Evolutionary conservation across 345 rosid species (phyloP), one percentile per base, ranked within the genome.

Genomic region (Turnera subulata): DNA sequence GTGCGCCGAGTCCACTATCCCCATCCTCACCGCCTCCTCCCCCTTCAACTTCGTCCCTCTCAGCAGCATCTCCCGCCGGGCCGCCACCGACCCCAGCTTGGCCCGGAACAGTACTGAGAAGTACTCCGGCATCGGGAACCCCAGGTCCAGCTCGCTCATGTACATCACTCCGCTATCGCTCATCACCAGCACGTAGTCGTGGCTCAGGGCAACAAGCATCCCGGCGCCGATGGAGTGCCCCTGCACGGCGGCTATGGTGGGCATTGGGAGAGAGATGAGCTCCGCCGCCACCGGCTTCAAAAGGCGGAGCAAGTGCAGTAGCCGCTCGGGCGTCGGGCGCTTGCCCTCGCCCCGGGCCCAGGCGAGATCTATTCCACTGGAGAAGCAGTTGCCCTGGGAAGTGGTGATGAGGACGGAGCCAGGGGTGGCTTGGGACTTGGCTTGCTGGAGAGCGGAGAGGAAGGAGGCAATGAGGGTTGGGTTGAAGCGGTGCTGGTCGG

Each of bases 221-320:
- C 96, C 91, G 21, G 85, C 88, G 2, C 91, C 96, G 6, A 84
- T 89, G 7, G 91, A 87, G 73, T 91, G 97, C 50, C 97, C 97
- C 49, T 80, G 73, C 17, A 91, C 16, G 71, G 87, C 88, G 45
- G 96, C 96, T 50, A 91, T 48, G n/a, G 96, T 88, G 7, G 96
- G 94, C 94, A 91, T 85, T 11, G 91, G 94, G 23, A 91, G 77
- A 46, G 84, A 73, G 51, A 88, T 52, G 59, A 90, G 58, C 52
- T 80, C 82, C 6, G 82, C 73, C 0, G 76, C 71, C 16, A 90
- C 79, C 23, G 80, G 81, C 59, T 67, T 76, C 66, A 90, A 76
- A 0, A 59, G 45, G 0, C 65, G 61, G 20, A 81, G 82, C 91
- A 84, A 80, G 9, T 59, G 69, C 1, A 9, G 10, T 56, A 90